Evolutionary conservation across 768 basidiomycete species (phyloP), one percentile per base, ranked within the genome.

Genomic region (Termitomyces titanicus): DNA sequence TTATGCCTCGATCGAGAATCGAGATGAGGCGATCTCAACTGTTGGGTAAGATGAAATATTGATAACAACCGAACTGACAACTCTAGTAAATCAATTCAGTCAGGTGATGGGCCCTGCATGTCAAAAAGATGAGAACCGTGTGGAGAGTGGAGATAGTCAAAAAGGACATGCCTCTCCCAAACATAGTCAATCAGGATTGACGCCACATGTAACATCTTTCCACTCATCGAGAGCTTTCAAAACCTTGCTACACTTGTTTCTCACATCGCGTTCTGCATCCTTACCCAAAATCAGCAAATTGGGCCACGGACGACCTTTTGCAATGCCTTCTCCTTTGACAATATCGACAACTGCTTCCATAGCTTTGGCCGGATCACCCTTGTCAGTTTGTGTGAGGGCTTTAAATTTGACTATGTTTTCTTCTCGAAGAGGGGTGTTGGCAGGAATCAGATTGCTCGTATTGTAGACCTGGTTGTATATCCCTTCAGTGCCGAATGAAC

Each of bases 401-500:
- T 48, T 58, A 53, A 76, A 81, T 10, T 65, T 61, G 22, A 61
- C 63, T 3, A 60, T 53, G 42, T 68, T 69, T 10, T 59, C 55
- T 25, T 64, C 63, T 38, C 82, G 78, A 47, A 77, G 24, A 9
- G 64, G 64, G 62, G 83, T 78, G 59, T 85, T 83, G 31, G 73
- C 81, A 1, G 75, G 55, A n/a, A 85, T 79, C 18, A 62, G 69
- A 53, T 79, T 79, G 7, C 60, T 62, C 7, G 63, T 63, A 53
- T 71, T 63, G 56, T 74, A 79, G 2, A 57, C 58, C 46, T 74
- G 60, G 13, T 71, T 61, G 63, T 78, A 79, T 39, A 85, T 83
- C 33, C 79, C 78, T 63, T 82, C 77, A 0, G 85, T 86, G 38
- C 80, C 76, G 72, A 86, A 85, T 13, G 79, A 68, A 7, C 84